Base-by-base conservation (phyloP, 108 stramenopile genomes). In the Discostella stelligeroides region DNA sequence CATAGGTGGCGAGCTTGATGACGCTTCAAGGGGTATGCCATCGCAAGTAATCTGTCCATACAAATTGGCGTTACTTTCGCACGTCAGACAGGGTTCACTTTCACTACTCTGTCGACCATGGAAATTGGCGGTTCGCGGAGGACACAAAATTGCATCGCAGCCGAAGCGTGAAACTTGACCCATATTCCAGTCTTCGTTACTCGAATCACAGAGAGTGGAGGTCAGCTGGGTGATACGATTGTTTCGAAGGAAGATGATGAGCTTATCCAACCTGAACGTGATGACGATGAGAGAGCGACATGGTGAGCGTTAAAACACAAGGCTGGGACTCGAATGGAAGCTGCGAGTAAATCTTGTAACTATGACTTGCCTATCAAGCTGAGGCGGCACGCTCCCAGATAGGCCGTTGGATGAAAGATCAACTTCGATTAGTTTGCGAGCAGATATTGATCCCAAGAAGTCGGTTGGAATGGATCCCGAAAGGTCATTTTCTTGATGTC, bases 81-180 rank as follows among this genome's bases (percentile, higher is more conserved):
- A 80, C 37, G 46, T 37, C 51, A 70, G 27, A 25, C 79, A 80
- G 5, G 68, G 73, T 10, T 45, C 63, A 57, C 30, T 40, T 38
- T 63, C 74, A 17, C 53, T 25, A 42, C 69, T 75, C 39, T 70
- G 61, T 46, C 80, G 41, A 41, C 80, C 80, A 42, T 45, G 70
- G 65, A 64, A 73, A 55, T 80, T 80, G 7, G 79, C 79, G 13
- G 84, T 85, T 13, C 80, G 82, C 21, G 79, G 59, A 10, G 91
- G 88, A 64, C 91, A 92, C 51, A 92, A 58, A 30, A 92, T 85
- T 7, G 80, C 91, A 68, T 92, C 86, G 51, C 91, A 92, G 9
- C 79, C 73, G 59, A 75, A 92, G 6, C 48, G 60, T 55, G 68
- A 84, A n/a, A 92, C 88, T 62, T 89, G 86, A 18, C 88, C 75